Base-by-base conservation (phyloP, 192 early-diverging fungal species). In the Rhizoclosmatium globosum region DNA sequence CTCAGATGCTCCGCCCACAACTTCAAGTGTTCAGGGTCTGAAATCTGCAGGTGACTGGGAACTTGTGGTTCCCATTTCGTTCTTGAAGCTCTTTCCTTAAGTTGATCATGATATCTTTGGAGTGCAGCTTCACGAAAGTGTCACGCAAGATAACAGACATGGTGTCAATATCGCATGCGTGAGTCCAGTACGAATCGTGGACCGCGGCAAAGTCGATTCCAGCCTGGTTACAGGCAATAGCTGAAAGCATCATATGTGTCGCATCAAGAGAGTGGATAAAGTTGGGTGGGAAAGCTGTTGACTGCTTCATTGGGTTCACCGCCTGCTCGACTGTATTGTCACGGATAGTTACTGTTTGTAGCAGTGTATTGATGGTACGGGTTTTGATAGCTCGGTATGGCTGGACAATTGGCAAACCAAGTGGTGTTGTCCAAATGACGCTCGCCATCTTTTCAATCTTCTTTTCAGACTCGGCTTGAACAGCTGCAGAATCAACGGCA, bases 161-260 rank as follows among this genome's bases (percentile, higher is more conserved):
- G 41, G 65, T 80, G 82, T 95, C 92, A 0, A 98, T 91, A 85
- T 96, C 94, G 76, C 88, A 93, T 0, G 97, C 94, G 78, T 99
- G 97, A 0, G 96, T 97, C 97, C 97, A 99, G 83, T 96, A 99
- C 69, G 94, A 96, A 84, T 99, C 97, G 84, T 99, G 97, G 19
- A 99, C 97, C 3, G 96, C 92, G 0, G 97, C 95, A 89, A 98
- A 99, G 9, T 92, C 87, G 71, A 99, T 81, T 2, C 91, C 92
- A 21, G 87, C 89, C 47, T 86, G 81, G 58, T 94, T 89, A 87
- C 96, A 98, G 71, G 89, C 90, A 42, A 95, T 87, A 41, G 97
- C 96, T 19, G 96, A 95, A 83, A 98, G 89, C 75, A 97, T 88
- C 97, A 99, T 99, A 79, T 99, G 97, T 31, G 95, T 92, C 1